phyloP scores from a whole-genome alignment of 2,329 filamentous ascomycete genomes.

The Chalaropsis ovoidea region DNA sequence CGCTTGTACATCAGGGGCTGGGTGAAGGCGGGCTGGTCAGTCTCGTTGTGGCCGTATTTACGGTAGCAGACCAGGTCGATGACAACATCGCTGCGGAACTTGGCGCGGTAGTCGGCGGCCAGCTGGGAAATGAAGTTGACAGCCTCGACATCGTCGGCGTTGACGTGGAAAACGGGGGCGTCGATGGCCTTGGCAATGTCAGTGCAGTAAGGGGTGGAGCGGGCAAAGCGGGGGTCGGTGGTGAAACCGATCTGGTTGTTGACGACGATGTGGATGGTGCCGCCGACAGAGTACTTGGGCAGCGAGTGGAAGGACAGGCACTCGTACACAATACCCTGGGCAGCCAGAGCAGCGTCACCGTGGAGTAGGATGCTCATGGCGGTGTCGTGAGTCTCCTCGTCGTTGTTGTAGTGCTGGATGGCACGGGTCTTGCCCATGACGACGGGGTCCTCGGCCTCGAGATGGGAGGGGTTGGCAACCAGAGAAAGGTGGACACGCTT shows the following conservation, averaged over 20 bases:
- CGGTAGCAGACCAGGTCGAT: constrained; percentile 98
- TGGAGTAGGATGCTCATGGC: constrained; percentile 95
- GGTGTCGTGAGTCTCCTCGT: constrained; percentile 76
- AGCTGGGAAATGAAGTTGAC: constrained; percentile 97
- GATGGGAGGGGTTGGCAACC: constrained; percentile 94
- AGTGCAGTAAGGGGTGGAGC: constrained; percentile 96
- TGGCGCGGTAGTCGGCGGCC: constrained; percentile 92
- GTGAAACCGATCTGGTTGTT: constrained; percentile 99
- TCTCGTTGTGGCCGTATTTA: constrained; percentile 98
- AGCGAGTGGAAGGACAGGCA: constrained; percentile 95
- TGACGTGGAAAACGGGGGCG: constrained; percentile 97
- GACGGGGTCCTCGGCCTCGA: constrained; percentile 96
- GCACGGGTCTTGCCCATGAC: constrained; percentile 95
- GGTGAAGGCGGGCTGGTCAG: constrained; percentile 98
- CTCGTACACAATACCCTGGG: constrained; percentile 95
- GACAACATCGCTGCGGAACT: constrained; percentile 97
- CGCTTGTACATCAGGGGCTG: constrained; percentile 99
- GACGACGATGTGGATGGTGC: constrained; percentile 91
- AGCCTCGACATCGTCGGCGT: constrained; percentile 95
- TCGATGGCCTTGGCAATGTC: constrained; percentile 99
- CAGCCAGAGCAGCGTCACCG: constrained; percentile 93
- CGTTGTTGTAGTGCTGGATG: constrained; percentile 98
- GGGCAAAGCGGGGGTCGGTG: constrained; percentile 91
- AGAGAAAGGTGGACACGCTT: constrained; percentile 99
- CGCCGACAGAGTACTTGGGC: constrained; percentile 91